phyloP scores from a whole-genome alignment of 192 early-diverging fungal species.

The Coemansia sp. region DNA sequence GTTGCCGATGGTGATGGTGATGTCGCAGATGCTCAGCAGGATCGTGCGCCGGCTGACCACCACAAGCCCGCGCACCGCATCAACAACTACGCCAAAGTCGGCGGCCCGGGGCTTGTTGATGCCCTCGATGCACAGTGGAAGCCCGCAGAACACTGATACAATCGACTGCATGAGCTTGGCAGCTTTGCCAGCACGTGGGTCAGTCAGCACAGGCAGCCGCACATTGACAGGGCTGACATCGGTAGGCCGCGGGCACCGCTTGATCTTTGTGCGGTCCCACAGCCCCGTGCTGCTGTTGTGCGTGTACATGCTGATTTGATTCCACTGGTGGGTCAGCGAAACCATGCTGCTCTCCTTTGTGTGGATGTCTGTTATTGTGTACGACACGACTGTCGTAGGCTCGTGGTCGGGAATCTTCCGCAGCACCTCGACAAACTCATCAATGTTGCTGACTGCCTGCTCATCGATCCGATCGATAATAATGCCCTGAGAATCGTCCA shows the following conservation, averaged over 20 bases:
- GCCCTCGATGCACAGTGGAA: slow-evolving; percentile 34
- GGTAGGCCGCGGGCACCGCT: slow-evolving; percentile 10
- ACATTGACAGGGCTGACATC: slow-evolving; percentile 17
- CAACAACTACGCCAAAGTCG: slow-evolving; percentile 73
- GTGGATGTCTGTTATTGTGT: slow-evolving; percentile 27
- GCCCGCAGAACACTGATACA: slow-evolving; percentile 22
- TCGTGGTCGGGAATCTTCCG: slow-evolving; percentile 59
- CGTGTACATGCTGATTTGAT: slow-evolving; percentile 36
- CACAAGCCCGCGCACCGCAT: slow-evolving; percentile 75
- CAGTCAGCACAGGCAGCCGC: slow-evolving; percentile 21
- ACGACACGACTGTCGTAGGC: slow-evolving; percentile 18
- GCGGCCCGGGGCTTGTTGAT: slow-evolving; percentile 7
- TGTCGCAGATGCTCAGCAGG: slow-evolving; percentile 73
- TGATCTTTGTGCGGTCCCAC: slow-evolving; percentile 36
- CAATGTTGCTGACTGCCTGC: slow-evolving; percentile 63
- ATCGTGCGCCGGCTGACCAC: slow-evolving; percentile 81
- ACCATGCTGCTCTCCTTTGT: slow-evolving; percentile 5
- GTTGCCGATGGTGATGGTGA: slow-evolving; percentile 82
- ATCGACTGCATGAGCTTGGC: slow-evolving; percentile 29
- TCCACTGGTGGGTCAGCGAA: slow-evolving; percentile 29
- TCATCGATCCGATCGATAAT: slow-evolving; percentile 67
- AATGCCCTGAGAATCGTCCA: slow-evolving; percentile 9
- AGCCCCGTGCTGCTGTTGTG: slow-evolving; percentile 41
- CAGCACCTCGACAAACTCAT: slow-evolving; percentile 66
- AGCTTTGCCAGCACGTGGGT: slow-evolving; percentile 21